These are phyloP conservation scores for Adiantum capillusveneris DNA, from an alignment of 75 land plant genomes.

Conservation along the genomic window DNA sequence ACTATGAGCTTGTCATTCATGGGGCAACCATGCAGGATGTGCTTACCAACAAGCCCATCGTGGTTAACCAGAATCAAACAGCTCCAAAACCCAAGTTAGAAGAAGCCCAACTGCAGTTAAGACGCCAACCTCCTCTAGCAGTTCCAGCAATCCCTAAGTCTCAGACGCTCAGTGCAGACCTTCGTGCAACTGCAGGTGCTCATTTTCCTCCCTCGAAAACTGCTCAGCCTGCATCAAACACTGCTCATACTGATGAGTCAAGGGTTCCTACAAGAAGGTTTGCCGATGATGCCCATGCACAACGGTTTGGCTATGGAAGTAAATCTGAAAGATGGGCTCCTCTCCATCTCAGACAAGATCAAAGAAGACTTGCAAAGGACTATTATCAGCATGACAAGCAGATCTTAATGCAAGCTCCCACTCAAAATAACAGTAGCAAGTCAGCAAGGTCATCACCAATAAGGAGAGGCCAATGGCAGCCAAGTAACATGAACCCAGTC, in stretches of 20 bases:
- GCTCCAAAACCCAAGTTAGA: not conserved
- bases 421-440: no score
- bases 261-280: not conserved
- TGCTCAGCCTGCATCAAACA: not conserved
- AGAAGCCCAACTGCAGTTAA: not conserved
- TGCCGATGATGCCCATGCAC: not conserved
- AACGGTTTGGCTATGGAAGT: not conserved
- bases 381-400: no score
- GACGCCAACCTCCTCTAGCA: not conserved
- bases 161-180: no score
- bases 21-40: not conserved
- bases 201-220: not conserved
- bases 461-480: no score
- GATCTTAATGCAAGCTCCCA: no score
- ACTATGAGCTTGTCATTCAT: not conserved
- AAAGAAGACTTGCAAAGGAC: no score
- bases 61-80: not conserved
- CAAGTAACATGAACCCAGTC: no score
- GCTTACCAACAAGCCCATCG: not conserved
- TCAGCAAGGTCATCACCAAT: no score
- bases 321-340: not conserved
- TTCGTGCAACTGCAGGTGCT: no score
- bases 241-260: not conserved
- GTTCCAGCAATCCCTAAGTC: not conserved
- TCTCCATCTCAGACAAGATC: not conserved